A percentile compares a stretch with the other conserved stretches of the same genome.
Evolutionary conservation across 1,284 basidiomycete genomes (phyloP).

Genomic region (Chalciporus sp.): DNA sequence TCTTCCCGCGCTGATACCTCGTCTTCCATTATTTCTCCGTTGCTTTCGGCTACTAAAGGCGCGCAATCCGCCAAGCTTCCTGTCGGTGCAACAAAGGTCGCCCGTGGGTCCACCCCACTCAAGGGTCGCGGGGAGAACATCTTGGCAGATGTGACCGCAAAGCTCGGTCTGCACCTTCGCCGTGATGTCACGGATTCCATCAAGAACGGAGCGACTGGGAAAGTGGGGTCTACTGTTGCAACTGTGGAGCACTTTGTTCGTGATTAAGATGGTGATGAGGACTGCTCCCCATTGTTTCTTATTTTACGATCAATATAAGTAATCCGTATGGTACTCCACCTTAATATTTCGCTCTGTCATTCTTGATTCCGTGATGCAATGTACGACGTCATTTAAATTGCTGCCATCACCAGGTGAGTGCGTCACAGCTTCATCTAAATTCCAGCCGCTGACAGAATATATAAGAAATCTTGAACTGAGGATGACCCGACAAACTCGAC

Average conservation of each 20-base stretch:
- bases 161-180: neutral
- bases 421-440: neutral
- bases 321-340: slow-evolving; percentile 1
- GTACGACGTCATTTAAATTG: neutral
- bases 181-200: neutral
- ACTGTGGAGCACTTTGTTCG: neutral
- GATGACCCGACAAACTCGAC: neutral
- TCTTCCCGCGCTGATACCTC: neutral
- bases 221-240: neutral
- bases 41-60: neutral
- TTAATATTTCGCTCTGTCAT: neutral
- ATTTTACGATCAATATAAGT: neutral
- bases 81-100: neutral
- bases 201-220: neutral
- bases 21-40: neutral
- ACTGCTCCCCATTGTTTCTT: neutral
- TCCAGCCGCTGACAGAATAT: neutral
- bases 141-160: neutral
- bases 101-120: neutral
- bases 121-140: neutral
- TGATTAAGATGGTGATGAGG: neutral
- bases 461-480: neutral
- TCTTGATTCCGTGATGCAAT: neutral
- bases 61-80: neutral
- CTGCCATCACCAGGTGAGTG: neutral